Conservation (phyloP, 495 filamentous ascomycete species). For the Neurospora sp. region DNA sequence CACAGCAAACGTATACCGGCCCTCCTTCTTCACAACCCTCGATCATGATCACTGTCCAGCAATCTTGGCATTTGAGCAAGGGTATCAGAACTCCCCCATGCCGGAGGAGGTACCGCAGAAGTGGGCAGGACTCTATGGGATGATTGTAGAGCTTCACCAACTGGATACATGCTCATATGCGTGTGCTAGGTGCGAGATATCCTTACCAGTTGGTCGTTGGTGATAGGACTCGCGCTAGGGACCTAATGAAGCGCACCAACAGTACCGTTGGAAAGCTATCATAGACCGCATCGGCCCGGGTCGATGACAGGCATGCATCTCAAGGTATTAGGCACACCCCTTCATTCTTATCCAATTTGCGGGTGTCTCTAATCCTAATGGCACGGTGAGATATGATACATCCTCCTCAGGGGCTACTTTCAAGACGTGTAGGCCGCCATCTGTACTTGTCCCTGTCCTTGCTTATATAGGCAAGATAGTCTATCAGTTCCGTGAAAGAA, state of each 20-base stretch:
- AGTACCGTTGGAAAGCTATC: not conserved
- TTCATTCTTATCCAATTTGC: not conserved
- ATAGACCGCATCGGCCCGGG: not conserved
- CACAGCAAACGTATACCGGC: not conserved
- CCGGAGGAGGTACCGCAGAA: not conserved
- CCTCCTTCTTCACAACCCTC: not conserved
- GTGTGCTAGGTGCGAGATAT: not conserved
- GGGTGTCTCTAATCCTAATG: not conserved
- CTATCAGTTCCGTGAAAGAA: not conserved
- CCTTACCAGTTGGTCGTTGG: not conserved
- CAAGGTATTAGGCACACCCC: not conserved
- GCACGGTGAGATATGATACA: not conserved
- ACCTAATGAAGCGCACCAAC: not conserved
- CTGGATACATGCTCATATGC: not conserved
- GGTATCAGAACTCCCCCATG: not conserved
- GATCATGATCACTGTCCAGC: not conserved
- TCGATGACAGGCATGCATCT: not conserved
- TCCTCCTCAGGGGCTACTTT: not conserved
- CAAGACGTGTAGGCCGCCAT: not conserved
- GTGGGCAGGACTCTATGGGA: not conserved
- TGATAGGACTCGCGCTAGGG: not conserved
- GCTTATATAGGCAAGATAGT: not conserved
- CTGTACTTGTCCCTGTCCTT: not conserved
- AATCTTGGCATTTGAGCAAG: not conserved
- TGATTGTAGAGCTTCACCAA: not conserved